Conservation (phyloP, 495 filamentous ascomycete genomes). For the Choiromyces venosus region DNA sequence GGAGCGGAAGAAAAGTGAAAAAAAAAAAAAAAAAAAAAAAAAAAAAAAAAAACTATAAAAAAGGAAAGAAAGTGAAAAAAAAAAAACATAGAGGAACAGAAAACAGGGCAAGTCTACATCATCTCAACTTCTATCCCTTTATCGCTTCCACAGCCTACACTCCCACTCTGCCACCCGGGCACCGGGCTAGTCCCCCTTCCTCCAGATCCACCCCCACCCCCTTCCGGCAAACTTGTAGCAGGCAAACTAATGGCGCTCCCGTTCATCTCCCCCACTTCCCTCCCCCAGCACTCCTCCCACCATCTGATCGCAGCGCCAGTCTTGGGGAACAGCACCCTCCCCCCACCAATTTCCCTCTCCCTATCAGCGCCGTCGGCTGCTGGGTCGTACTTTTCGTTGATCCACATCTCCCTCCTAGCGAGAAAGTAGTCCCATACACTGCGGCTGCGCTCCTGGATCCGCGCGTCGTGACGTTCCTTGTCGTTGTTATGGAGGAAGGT, state of each 20-base stretch:
- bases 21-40: background rate
- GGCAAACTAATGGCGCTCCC: constrained; percentile 39
- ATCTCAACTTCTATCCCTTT: constrained; percentile 42
- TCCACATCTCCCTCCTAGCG: constrained; percentile 67
- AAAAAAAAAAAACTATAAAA: background rate
- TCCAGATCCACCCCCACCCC: constrained; percentile 3
- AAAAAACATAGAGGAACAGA: constrained; percentile 14
- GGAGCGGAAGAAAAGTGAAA: no score
- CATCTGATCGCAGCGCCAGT: constrained; percentile 62
- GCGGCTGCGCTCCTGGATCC: constrained; percentile 65
- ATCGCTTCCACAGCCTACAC: constrained; percentile 15
- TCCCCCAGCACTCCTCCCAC: constrained; percentile 87
- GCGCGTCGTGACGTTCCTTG: constrained; percentile 73
- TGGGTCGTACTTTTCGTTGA: constrained; percentile 71
- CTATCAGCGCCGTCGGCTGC: constrained; percentile 62
- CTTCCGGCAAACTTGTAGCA: background rate
- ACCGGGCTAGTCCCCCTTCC: constrained; percentile 27
- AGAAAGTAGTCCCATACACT: constrained; percentile 97
- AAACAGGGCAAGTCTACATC: constrained; percentile 38
- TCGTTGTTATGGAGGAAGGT: constrained; percentile 96
- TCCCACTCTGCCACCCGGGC: constrained; percentile 17
- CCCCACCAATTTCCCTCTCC: constrained; percentile 60
- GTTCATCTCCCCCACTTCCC: constrained; percentile 91
- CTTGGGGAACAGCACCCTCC: constrained; percentile 76
- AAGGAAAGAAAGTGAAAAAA: constrained; percentile 9